A percentile compares a stretch with the other conserved stretches of the same genome.
phyloP scores from a whole-genome alignment of 2,329 filamentous ascomycete species.

The Sodiomyces alkalinus region DNA sequence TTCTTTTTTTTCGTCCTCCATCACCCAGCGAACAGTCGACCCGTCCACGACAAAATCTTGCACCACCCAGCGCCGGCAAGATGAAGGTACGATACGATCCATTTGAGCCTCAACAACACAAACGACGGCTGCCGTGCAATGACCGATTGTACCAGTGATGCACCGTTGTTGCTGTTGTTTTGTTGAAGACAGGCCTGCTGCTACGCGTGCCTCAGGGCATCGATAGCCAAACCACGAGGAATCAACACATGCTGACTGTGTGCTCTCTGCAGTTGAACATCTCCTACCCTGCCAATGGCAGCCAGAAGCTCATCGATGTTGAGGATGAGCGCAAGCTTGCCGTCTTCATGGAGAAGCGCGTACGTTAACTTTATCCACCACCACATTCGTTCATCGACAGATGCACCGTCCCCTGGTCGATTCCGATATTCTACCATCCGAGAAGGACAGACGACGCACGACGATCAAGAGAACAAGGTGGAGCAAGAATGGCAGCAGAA shows the following conservation, averaged over 20 bases:
- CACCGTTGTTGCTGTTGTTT: no score
- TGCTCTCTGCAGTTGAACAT: slow-evolving; percentile 40
- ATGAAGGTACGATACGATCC: slow-evolving; percentile 25
- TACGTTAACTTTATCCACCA: slow-evolving; percentile 38
- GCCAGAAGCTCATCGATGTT: slow-evolving; percentile 97
- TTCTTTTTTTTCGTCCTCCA: slow-evolving; percentile 8
- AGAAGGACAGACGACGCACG: slow-evolving; percentile 3
- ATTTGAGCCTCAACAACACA: neutral
- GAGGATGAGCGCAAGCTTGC: slow-evolving; percentile 99
- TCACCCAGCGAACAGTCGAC: slow-evolving; percentile 9
- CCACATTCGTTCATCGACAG: slow-evolving; percentile 1
- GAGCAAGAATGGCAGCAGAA: slow-evolving; percentile 3
- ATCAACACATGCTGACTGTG: slow-evolving; percentile 16
- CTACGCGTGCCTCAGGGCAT: no score
- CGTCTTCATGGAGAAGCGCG: slow-evolving; percentile 97
- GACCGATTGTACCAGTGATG: no score
- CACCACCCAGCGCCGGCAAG: slow-evolving; percentile 29
- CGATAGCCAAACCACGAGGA: no score
- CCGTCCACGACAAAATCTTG: slow-evolving; percentile 26
- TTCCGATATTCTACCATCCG: slow-evolving; percentile 6
- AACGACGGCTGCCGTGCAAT: no score
- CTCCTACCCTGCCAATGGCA: slow-evolving; percentile 95
- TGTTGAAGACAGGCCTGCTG: no score
- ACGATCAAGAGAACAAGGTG: slow-evolving; percentile 8
- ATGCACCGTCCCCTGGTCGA: slow-evolving; percentile 1